Evolutionary conservation across 2,329 filamentous ascomycete species (phyloP).

Genomic region (Stagonosporopsis rhizophila): DNA sequence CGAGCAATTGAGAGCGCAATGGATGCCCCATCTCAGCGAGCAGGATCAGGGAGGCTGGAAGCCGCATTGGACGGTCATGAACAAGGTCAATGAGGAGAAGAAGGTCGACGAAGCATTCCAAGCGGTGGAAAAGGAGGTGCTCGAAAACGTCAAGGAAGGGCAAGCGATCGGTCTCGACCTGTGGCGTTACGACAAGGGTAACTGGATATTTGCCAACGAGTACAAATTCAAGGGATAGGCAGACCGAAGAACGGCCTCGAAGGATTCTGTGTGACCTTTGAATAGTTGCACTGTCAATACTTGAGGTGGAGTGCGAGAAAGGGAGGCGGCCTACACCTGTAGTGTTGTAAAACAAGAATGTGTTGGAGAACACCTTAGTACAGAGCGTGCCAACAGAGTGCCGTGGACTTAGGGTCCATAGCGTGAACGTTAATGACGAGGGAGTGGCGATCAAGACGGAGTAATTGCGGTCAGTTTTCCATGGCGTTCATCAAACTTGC

Average conservation of each 20-base stretch:
- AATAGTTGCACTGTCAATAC: background rate
- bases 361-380: background rate
- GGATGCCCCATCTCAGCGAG: conserved; percentile 51
- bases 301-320: background rate
- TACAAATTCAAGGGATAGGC: conserved; percentile 44
- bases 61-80: conserved; percentile 57
- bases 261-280: conserved; percentile 9
- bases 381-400: background rate
- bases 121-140: conserved; percentile 43
- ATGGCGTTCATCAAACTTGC: conserved; percentile 19
- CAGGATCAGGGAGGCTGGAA: conserved; percentile 52
- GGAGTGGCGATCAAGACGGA: conserved; percentile 16
- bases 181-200: conserved; percentile 53
- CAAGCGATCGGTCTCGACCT: conserved; percentile 50
- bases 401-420: background rate
- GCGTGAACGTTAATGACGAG: background rate
- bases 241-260: conserved; percentile 9
- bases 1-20: conserved; percentile 43
- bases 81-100: conserved; percentile 54
- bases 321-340: background rate
- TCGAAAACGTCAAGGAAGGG: conserved; percentile 42
- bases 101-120: conserved; percentile 48
- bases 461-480: conserved; percentile 21
- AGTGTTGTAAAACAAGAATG: background rate
- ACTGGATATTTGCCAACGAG: conserved; percentile 49